A percentile compares a stretch with the other conserved stretches of the same genome.
Evolutionary conservation across 352 stramenopile genomes (phyloP).

Genomic region (Pythium periplocum): DNA sequence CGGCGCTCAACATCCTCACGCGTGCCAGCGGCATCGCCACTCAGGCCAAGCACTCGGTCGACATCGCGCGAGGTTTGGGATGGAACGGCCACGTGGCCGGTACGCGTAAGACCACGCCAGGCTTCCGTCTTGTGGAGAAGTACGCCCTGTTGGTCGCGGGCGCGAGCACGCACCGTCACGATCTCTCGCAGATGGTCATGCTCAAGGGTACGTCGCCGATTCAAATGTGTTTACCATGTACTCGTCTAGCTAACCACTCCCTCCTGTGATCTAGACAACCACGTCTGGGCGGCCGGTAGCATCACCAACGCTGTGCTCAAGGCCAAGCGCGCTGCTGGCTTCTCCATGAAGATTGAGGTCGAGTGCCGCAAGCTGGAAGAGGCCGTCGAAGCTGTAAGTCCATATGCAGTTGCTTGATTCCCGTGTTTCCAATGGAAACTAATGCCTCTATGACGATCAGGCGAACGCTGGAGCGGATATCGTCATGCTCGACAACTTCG

Average conservation of each 20-base stretch:
- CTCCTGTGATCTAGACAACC: slow-evolving; percentile 83
- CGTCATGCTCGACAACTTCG: slow-evolving; percentile 99
- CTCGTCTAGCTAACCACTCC: too few species aligned
- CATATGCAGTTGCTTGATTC: background rate
- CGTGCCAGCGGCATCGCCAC: slow-evolving; percentile 95
- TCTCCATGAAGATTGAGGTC: slow-evolving; percentile 99
- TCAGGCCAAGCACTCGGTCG: slow-evolving; percentile 56
- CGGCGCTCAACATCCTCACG: slow-evolving; percentile 96
- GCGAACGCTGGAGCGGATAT: slow-evolving; percentile 84
- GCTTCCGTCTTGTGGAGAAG: slow-evolving; percentile 98
- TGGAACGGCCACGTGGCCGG: slow-evolving; percentile 95
- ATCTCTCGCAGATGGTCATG: slow-evolving; percentile 99
- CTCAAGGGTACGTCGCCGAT: slow-evolving; percentile 80
- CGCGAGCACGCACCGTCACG: slow-evolving; percentile 91
- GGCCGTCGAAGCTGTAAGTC: slow-evolving; percentile 86
- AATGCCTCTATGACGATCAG: slow-evolving; percentile 8
- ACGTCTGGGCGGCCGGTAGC: slow-evolving; percentile 94
- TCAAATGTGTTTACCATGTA: too few species aligned
- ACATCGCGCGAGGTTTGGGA: slow-evolving; percentile 53
- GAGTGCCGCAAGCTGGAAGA: slow-evolving; percentile 94
- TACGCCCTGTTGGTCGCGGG: slow-evolving; percentile 97
- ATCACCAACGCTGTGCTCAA: slow-evolving; percentile 94
- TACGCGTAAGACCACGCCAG: slow-evolving; percentile 98
- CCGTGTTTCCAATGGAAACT: background rate
- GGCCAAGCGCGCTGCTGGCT: slow-evolving; percentile 90